phyloP scores from a whole-genome alignment of 2,329 filamentous ascomycete genomes.

The Lasiodiplodia gonubiensis region DNA sequence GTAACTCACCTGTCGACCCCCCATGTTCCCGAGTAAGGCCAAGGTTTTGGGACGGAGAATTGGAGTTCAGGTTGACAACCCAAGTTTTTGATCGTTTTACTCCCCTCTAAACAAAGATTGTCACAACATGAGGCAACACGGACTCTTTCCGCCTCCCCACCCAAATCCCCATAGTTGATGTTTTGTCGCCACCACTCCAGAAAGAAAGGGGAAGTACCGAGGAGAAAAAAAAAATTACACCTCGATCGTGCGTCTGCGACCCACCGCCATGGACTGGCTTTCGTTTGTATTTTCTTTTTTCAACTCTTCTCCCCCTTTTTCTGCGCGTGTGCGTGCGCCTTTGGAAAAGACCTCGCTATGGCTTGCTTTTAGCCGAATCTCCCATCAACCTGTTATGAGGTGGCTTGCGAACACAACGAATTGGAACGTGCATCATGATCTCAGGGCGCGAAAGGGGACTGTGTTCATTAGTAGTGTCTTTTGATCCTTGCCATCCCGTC shows the following conservation, averaged over 20 bases:
- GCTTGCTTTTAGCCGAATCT: not conserved
- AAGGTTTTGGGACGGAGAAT: not conserved
- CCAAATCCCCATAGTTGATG: conserved; percentile 11
- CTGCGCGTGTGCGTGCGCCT: not conserved
- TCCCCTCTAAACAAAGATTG: conserved; percentile 19
- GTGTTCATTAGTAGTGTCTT: conserved; percentile 17
- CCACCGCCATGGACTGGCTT: conserved; percentile 27
- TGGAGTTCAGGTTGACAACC: conserved; percentile 23
- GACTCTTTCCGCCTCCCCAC: not conserved
- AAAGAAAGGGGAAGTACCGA: conserved; percentile 15
- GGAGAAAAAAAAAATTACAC: conserved; percentile 2
- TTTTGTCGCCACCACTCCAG: conserved; percentile 12
- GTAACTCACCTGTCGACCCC: not conserved
- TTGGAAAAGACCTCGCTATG: not conserved
- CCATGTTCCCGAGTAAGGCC: not conserved
- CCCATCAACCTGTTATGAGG: not conserved
- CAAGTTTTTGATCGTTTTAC: not conserved
- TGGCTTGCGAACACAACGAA: not conserved
- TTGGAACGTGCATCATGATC: not conserved
- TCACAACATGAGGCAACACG: conserved; percentile 15
- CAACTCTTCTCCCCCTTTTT: not conserved
- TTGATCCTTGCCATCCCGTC: conserved; percentile 2
- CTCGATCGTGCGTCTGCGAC: conserved; percentile 19
- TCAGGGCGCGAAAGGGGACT: conserved; percentile 3
- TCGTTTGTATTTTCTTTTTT: conserved; percentile 3